Conservation (phyloP, 2,329 filamentous ascomycete species). For the Neofusicoccum cordaticola region DNA sequence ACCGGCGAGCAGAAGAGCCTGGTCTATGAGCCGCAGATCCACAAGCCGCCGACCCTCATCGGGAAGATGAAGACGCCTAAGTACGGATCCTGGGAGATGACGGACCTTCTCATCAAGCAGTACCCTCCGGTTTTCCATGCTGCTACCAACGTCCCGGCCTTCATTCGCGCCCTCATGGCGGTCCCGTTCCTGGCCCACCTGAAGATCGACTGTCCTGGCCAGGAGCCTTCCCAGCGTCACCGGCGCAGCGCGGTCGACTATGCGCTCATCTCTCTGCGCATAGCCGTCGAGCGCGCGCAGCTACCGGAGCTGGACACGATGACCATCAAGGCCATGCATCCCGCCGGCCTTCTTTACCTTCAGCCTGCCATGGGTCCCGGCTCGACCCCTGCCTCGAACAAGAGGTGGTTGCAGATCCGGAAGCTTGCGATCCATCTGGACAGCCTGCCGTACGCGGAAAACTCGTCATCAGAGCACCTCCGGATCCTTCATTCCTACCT, state of each 20-base stretch:
- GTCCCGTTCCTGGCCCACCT: conserved; percentile 71
- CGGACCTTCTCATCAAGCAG: conserved; percentile 77
- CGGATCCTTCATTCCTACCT: conserved; percentile 75
- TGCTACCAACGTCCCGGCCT: conserved; percentile 81
- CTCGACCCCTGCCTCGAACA: conserved; percentile 66
- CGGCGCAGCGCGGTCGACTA: conserved; percentile 80
- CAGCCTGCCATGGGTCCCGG: conserved; percentile 73
- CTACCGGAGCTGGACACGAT: conserved; percentile 66
- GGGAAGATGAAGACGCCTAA: conserved; percentile 63
- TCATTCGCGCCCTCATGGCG: conserved; percentile 70
- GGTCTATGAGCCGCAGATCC: conserved; percentile 72
- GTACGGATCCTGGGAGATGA: conserved; percentile 76
- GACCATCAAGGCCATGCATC: conserved; percentile 71
- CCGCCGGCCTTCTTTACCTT: conserved; percentile 72
- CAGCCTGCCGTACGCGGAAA: conserved; percentile 60
- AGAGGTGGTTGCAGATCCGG: conserved; percentile 74
- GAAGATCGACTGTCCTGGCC: conserved; percentile 72
- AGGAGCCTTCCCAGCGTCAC: conserved; percentile 60
- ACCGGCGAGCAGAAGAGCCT: conserved; percentile 78
- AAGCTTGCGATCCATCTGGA: conserved; percentile 72
- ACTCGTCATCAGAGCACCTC: conserved; percentile 58
- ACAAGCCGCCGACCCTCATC: conserved; percentile 55
- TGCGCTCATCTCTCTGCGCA: conserved; percentile 80
- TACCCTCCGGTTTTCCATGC: conserved; percentile 88
- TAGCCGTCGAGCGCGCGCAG: conserved; percentile 73